phyloP scores from a whole-genome alignment of 2,329 filamentous ascomycete genomes.

The Fusarium sterilihyphosum region DNA sequence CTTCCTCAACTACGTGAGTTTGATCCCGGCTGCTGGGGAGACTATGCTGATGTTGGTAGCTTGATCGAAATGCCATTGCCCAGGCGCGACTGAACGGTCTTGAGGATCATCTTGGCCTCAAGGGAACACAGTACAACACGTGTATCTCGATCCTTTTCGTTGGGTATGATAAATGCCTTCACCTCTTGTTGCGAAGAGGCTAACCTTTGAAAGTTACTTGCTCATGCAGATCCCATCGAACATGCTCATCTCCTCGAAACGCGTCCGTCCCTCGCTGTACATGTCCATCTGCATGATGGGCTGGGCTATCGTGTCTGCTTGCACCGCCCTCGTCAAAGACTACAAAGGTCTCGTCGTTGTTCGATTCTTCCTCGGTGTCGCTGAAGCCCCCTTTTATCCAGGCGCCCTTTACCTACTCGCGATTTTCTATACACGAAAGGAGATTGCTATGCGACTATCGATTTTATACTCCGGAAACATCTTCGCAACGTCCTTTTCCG shows the following conservation, averaged over 20 bases:
- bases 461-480: constrained; percentile 46
- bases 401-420: constrained; percentile 53
- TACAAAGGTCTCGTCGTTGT: constrained; percentile 46
- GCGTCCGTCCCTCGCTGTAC: constrained; percentile 56
- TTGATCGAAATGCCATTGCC: constrained; percentile 67
- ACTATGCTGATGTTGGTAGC: constrained; percentile 18
- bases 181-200: fast-evolving
- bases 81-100: constrained; percentile 64
- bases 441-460: constrained; percentile 47
- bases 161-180: constrained; percentile 44
- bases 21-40: fast-evolving
- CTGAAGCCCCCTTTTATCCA: constrained; percentile 66
- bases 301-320: constrained; percentile 54
- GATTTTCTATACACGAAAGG: constrained; percentile 53
- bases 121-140: constrained; percentile 48
- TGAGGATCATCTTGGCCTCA: constrained; percentile 60
- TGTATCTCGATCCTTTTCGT: constrained; percentile 50
- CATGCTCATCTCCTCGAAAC: constrained; percentile 49
- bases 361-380: constrained; percentile 57
- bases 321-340: constrained; percentile 56
- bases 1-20: constrained; percentile 50
- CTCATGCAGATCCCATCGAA: constrained; percentile 52
- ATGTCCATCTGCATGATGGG: constrained; percentile 50
- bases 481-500: constrained; percentile 52
- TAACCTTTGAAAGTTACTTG: constrained; percentile 27